phyloP scores from a whole-genome alignment of 805 yeast genomes.

The Ogataea paradorogensis region DNA sequence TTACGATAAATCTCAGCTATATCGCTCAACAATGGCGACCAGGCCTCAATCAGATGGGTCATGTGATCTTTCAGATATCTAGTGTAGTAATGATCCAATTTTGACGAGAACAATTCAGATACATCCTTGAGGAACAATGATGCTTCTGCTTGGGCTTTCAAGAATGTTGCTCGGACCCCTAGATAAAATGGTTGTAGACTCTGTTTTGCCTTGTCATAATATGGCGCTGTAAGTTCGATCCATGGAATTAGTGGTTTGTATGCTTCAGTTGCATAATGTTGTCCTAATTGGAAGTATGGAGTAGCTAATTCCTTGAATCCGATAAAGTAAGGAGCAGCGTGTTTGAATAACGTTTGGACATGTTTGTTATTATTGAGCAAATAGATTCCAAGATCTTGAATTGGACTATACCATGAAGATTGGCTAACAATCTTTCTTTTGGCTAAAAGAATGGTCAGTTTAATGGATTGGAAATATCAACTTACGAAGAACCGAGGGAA shows the following conservation, averaged over 20 bases:
- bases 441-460: background rate
- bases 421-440: too few species aligned
- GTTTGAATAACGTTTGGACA: slow-evolving; percentile 3
- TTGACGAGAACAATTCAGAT: slow-evolving; percentile 2
- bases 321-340: slow-evolving; percentile 7
- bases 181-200: background rate
- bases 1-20: slow-evolving; percentile 11
- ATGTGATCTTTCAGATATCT: slow-evolving; percentile 12
- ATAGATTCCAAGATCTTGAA: slow-evolving; percentile 6
- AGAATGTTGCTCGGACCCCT: too few species aligned
- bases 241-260: background rate
- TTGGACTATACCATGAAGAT: background rate
- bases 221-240: slow-evolving; percentile 3
- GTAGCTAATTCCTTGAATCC: background rate
- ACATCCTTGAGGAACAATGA: slow-evolving; percentile 1
- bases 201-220: background rate
- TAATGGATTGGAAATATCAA: background rate
- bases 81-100: slow-evolving; percentile 11
- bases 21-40: slow-evolving; percentile 20
- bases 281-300: background rate
- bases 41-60: slow-evolving; percentile 11
- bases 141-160: background rate
- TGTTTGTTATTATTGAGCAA: slow-evolving; percentile 17
- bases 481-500: slow-evolving; percentile 5
- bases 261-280: background rate